phyloP scores from a whole-genome alignment of 2,329 filamentous ascomycete species.

The Malbranchea zuffiana region DNA sequence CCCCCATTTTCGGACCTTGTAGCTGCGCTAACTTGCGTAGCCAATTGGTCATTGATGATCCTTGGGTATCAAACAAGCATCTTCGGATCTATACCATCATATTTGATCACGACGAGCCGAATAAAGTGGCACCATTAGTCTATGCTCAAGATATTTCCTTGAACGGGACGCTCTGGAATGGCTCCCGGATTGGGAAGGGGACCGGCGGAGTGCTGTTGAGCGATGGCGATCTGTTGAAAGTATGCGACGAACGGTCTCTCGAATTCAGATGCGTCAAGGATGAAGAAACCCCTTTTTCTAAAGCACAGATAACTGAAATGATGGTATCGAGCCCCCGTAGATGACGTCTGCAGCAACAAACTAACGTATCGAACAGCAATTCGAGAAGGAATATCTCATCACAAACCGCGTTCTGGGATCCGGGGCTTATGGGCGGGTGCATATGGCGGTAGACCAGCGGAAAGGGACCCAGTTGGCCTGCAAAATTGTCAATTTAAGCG shows the following conservation, averaged over 20 bases:
- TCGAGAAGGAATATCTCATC: slow-evolving; percentile 27
- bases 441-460: slow-evolving; percentile 31
- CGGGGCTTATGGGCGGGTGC: slow-evolving; percentile 34
- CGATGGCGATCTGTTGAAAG: slow-evolving; percentile 22
- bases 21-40: slow-evolving; percentile 2
- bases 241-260: slow-evolving; percentile 8
- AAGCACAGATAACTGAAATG: slow-evolving; percentile 27
- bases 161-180: slow-evolving; percentile 34
- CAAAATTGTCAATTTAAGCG: slow-evolving; percentile 34
- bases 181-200: slow-evolving; percentile 7
- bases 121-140: slow-evolving; percentile 31
- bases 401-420: slow-evolving; percentile 33
- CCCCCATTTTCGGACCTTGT: not conserved
- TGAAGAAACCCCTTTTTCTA: slow-evolving; percentile 14
- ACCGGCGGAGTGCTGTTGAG: slow-evolving; percentile 13
- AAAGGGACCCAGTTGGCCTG: slow-evolving; percentile 34
- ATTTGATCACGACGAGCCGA: slow-evolving; percentile 30
- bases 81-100: slow-evolving; percentile 35
- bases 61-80: slow-evolving; percentile 32
- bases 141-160: slow-evolving; percentile 36
- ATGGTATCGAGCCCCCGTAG: too few relatives aligned
- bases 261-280: slow-evolving; percentile 6
- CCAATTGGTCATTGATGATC: slow-evolving; percentile 26
- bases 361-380: slow-evolving; percentile 19
- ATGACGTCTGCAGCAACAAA: not conserved